Evolutionary conservation across 768 basidiomycete genomes (phyloP), one percentile per base, ranked within the genome.

Genomic region (Infundibulicybe gibba): DNA sequence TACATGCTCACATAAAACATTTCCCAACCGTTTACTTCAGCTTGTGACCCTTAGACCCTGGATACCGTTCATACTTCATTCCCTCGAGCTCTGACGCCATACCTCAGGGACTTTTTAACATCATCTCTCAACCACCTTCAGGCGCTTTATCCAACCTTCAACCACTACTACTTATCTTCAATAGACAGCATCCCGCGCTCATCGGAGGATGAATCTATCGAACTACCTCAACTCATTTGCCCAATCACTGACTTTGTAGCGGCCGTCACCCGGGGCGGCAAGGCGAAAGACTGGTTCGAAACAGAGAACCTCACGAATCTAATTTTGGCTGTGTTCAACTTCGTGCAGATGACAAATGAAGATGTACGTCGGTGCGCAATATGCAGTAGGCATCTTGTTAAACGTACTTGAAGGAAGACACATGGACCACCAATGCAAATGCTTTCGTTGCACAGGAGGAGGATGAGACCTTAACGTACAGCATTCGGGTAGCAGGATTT

Each of bases 391-490:
- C 45, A 48, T 20, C 21, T 34, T 41, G 35, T 19, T 38, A 38
- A 38, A 33, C 21, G 32, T 14, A 15, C 16, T 35, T 40, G 11
- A 51, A 97, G 93, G 93, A 94, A 60, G 91, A 94, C 25, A 86
- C 81, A 13, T 98, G 95, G 95, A 79, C 82, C 2, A 80, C 75
- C 44, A 88, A 97, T 55, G 83, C 90, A 3, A 97, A 98, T 54
- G 81, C 87, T 3, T 98, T 98, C 58, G 84, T 98, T 25, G 86
- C 87, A 19, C 92, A 98, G 60, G 94, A 97, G 58, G 92, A 97
- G 45, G 95, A 97, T 50, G 93, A 95, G 51, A 84, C 84, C 1
- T 81, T 88, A 44, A 61, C 75, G 2, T 94, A 93, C 59, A 90
- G 88, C 45, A 76, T 92, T 31, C 78, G 97, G 32, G 79, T 90